phyloP scores from a whole-genome alignment of 192 early-diverging fungal genomes.

The Coemansia sp. region DNA sequence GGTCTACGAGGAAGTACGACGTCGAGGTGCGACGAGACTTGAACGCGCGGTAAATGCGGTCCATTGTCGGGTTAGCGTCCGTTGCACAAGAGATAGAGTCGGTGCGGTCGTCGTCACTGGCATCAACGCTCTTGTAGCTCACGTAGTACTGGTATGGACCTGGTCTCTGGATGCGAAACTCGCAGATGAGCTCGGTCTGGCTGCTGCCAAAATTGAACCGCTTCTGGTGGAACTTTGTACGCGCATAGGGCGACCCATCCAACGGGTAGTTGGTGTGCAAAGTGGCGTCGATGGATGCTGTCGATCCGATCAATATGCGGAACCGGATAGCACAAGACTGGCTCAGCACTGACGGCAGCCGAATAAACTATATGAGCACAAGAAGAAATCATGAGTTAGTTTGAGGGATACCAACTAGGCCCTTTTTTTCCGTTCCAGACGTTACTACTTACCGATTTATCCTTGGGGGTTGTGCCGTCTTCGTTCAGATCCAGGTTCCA shows the following conservation, averaged over 20 bases:
- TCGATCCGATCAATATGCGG: constrained; percentile 75
- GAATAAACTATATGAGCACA: constrained; percentile 41
- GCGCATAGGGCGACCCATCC: constrained; percentile 60
- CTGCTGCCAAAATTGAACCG: constrained; percentile 48
- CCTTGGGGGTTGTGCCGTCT: constrained; percentile 47
- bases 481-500: constrained; percentile 56
- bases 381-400: background rate
- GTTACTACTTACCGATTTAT: constrained; percentile 44
- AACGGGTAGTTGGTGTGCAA: constrained; percentile 88
- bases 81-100: constrained; percentile 20
- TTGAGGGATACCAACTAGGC: background rate
- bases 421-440: background rate
- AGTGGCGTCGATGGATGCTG: constrained; percentile 69
- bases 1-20: constrained; percentile 86
- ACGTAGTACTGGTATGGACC: constrained; percentile 92
- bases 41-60: constrained; percentile 43
- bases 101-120: constrained; percentile 14
- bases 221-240: constrained; percentile 41
- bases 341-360: constrained; percentile 37
- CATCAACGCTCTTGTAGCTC: constrained; percentile 61
- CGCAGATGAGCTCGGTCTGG: constrained; percentile 65
- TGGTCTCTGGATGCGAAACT: constrained; percentile 63
- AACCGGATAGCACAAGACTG: constrained; percentile 75
- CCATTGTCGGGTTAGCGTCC: constrained; percentile 35
- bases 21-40: constrained; percentile 45